Evolutionary conservation across 768 basidiomycete species (phyloP).

Genomic region (Macrocybe gigantea): DNA sequence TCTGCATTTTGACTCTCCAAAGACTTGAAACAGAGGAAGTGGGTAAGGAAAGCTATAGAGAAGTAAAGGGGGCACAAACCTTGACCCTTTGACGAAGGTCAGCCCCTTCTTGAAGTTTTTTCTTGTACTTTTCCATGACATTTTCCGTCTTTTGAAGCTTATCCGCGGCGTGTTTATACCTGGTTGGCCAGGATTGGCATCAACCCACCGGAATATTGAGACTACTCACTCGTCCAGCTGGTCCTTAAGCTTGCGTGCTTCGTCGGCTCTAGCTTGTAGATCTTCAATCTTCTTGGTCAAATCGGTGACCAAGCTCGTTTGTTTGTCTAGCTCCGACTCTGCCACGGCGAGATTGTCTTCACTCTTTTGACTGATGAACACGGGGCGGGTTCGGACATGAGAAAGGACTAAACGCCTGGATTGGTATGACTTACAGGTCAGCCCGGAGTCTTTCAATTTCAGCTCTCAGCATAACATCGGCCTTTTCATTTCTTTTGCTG

Average conservation of each 20-base stretch:
- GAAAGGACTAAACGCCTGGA: not conserved
- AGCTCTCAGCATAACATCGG: conserved; percentile 68
- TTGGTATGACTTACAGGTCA: conserved; percentile 66
- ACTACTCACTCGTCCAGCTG: conserved; percentile 84
- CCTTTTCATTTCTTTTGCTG: conserved; percentile 57
- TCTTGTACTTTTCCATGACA: conserved; percentile 98
- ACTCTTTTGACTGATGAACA: conserved; percentile 73
- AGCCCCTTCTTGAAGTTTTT: conserved; percentile 93
- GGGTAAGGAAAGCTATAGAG: not conserved
- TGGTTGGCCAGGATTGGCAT: conserved; percentile 19
- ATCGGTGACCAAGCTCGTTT: conserved; percentile 60
- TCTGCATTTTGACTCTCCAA: conserved; percentile 92
- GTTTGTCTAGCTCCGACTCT: conserved; percentile 81
- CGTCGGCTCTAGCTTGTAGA: conserved; percentile 69
- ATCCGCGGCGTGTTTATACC: conserved; percentile 89
- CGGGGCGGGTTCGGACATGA: conserved; percentile 14
- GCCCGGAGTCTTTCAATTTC: conserved; percentile 78
- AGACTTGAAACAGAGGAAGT: conserved; percentile 36
- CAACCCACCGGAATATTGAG: not conserved
- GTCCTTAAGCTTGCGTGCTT: conserved; percentile 79
- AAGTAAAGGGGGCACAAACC: conserved; percentile 28
- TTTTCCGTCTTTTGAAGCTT: conserved; percentile 92
- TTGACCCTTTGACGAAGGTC: conserved; percentile 85
- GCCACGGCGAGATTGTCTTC: conserved; percentile 85
- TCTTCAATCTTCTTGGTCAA: conserved; percentile 79